Evolutionary conservation across 2,329 filamentous ascomycete genomes (phyloP), one percentile per base, ranked within the genome.

Genomic region (Diaporthe citriasiana): DNA sequence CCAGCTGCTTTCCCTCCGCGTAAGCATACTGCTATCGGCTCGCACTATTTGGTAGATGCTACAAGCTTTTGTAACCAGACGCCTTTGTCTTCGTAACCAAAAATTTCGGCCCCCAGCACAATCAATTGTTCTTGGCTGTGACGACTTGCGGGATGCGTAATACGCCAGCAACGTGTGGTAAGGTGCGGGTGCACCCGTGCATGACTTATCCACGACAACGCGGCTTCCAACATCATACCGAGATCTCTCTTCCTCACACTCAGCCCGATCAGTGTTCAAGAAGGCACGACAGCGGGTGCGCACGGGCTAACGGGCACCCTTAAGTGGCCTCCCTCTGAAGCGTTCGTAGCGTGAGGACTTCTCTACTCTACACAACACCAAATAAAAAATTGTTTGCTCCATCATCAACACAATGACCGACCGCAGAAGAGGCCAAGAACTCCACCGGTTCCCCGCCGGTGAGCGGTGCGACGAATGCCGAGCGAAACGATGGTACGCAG

Each of bases 401-500:
- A n/a, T n/a, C n/a, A n/a, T n/a, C n/a, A 69, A 87, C 85, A 79
- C 76, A 74, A 79, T 85, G 74, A 51, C 60, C 74, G 80, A 83
- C 75, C 77, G 83, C 53, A 81, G 60, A 35, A 72, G 82, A 47
- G 83, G 60, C 38, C 60, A 82, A 53, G 83, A 87, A 63, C 83
- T 88, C 76, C 86, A 86, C 76, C 86, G 84, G 60, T 89, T 91
- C 77, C 85, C 85, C n/a, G 81, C 80, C 30, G 87, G 87, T 42
- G 87, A 91, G 78, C 83, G 85, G 59, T 91, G 89, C 77, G 86
- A 89, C 47, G 87, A 90, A 79, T 97, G 95, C 81, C 92, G 93
- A 74, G 93, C 93, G 69, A 88, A 88, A 55, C 89, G 89, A 76
- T 95, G 93, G 84, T 93, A 94, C 80, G 85, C 92, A 42, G 91